Conservation (phyloP, 2,329 filamentous ascomycete species). For the Colletotrichum cordylinicola region DNA sequence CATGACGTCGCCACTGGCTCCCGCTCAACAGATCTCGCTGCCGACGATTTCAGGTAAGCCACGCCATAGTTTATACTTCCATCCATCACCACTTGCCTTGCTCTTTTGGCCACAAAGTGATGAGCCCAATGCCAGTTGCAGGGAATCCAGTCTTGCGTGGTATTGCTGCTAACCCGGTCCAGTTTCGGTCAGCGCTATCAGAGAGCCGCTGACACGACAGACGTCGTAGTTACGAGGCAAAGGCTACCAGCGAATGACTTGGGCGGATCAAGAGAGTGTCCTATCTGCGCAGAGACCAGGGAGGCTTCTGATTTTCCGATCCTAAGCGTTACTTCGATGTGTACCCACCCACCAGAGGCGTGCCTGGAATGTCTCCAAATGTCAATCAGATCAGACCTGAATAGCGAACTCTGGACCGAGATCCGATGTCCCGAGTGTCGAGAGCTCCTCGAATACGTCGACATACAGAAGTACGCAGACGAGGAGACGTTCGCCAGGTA, state of each 20-base stretch:
- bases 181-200: conserved; percentile 42
- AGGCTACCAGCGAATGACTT: conserved; percentile 28
- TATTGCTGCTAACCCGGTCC: neutral
- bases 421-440: conserved; percentile 60
- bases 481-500: conserved; percentile 48
- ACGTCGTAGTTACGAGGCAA: conserved; percentile 35
- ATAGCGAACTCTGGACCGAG: conserved; percentile 44
- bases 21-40: conserved; percentile 23
- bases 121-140: neutral
- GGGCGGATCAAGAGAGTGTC: conserved; percentile 34
- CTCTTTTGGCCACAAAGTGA: neutral
- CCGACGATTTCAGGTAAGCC: conserved; percentile 37
- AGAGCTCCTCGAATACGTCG: conserved; percentile 44
- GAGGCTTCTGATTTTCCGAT: conserved; percentile 33
- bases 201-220: conserved; percentile 26
- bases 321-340: conserved; percentile 35
- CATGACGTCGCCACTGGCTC: conserved; percentile 25
- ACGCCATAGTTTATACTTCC: neutral
- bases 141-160: neutral
- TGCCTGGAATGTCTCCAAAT: conserved; percentile 40
- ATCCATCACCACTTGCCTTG: neutral
- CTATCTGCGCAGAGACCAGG: conserved; percentile 41
- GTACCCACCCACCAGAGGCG: conserved; percentile 35
- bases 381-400: conserved; percentile 39
- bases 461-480: conserved; percentile 51